Conservation (phyloP, 805 yeast species). For the Groenewaldozyma salmanticensis region DNA sequence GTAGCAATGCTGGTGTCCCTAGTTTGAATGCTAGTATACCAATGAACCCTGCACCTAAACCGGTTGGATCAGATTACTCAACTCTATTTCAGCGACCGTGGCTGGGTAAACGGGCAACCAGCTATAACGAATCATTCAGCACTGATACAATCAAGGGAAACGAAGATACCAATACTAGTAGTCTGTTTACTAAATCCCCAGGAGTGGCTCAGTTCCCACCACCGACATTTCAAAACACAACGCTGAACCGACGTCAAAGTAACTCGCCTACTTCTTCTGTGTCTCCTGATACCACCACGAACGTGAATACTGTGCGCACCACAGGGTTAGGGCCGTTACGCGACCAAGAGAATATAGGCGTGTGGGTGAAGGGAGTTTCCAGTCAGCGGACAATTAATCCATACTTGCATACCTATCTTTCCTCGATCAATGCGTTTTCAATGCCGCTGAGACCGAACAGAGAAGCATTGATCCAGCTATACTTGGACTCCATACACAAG, state of each 20-base stretch:
- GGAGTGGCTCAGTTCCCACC: too few relatives aligned
- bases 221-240: too few relatives aligned
- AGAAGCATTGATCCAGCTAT: conserved; percentile 30
- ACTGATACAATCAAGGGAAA: neutral
- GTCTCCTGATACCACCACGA: neutral
- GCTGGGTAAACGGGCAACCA: neutral
- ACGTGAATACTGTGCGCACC: neutral
- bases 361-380: conserved; percentile 27
- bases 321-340: neutral
- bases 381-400: conserved; percentile 23
- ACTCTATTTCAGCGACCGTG: neutral
- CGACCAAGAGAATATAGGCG: conserved; percentile 23
- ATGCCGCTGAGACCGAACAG: conserved; percentile 26
- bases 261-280: neutral
- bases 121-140: neutral
- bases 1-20: neutral
- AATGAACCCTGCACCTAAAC: too few relatives aligned
- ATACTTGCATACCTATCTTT: conserved; percentile 25
- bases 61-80: too few relatives aligned
- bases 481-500: conserved; percentile 32
- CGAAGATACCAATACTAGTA: neutral
- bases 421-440: conserved; percentile 32
- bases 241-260: too few relatives aligned
- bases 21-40: too few relatives aligned
- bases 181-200: neutral